Base-by-base conservation (phyloP, 148 eudicot species). In the Vaccinium myrtillus region DNA sequence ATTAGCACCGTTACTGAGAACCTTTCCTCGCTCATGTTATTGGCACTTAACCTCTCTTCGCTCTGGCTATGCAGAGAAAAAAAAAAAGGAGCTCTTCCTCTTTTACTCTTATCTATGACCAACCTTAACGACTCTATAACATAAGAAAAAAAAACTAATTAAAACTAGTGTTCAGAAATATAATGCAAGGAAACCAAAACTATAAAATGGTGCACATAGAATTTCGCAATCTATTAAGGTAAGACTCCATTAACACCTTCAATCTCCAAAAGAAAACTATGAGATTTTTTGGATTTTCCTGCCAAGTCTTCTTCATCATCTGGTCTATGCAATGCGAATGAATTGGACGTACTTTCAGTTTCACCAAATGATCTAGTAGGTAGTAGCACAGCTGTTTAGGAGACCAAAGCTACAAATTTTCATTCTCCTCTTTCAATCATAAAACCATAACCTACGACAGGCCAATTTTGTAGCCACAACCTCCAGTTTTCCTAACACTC, bases 1-100 rank as follows among this genome's bases (percentile, higher is more conserved):
- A n/a, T 82, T 9, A 65, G 15, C 51, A 15, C 19, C 21, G 39
- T 23, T 11, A 49, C 51, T 65, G 27, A 51, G 54, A 83, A 53
- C 75, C 53, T 65, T 87, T 91, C 95, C 97, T 91, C 84, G 78
- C 51, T 81, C 74, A 30, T 11, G 27, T 69, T 69, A 69, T 18
- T 27, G 0, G 71, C 71, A 23, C 32, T 10, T 14, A 25, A 65
- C 30, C 71, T 25, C 71, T 65, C 5, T 21, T 61, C 25, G 0
- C 67, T 61, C 67, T 61, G 25, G 67, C 67, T 50, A 5, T 50
- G 53, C 25, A 61, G 67, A 12, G 55, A 30, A 23, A 65, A 10
- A 23, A 65, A 25, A n/a, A 25, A 12, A n/a, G n/a, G 32, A 12
- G 6, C 27, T 65, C 32, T 25, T 65, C 14, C 71, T 23, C 32